These are phyloP conservation scores for Lagerstroemia speciosa DNA, from an alignment of 345 rosid genomes.

Conservation along the genomic window DNA sequence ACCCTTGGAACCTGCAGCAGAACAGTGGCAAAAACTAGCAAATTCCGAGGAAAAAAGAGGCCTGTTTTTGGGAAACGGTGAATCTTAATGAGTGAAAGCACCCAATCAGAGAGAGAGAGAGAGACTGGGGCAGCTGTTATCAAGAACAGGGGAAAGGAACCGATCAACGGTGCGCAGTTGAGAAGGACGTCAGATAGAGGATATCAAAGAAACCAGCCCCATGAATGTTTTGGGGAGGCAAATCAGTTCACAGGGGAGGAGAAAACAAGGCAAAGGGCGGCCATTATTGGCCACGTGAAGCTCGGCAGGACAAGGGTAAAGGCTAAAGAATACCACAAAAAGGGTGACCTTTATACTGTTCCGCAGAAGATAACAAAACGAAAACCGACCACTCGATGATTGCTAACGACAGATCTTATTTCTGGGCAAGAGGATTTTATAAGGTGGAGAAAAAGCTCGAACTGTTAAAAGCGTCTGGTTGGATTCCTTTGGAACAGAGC, in stretches of 20 bases:
- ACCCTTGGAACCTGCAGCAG: neutral
- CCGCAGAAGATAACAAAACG: slow-evolving; percentile 5
- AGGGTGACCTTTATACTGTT: neutral
- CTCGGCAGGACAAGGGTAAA: neutral
- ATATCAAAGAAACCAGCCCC: neutral
- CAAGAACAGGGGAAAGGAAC: no score
- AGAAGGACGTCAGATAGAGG: neutral
- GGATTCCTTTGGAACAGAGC: slow-evolving; percentile 1
- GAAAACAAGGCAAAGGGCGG: slow-evolving; percentile 6
- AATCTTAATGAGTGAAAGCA: neutral
- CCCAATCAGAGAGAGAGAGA: neutral
- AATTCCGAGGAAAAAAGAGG: neutral
- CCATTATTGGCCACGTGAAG: neutral
- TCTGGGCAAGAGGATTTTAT: neutral
- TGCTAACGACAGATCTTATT: neutral
- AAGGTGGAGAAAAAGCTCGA: no score
- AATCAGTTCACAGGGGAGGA: slow-evolving; percentile 1
- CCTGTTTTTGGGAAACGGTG: neutral
- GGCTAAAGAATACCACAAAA: slow-evolving; percentile 1
- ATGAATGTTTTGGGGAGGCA: neutral
- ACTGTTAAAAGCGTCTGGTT: no score
- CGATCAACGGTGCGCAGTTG: neutral
- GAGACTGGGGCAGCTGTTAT: neutral
- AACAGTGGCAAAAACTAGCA: neutral
- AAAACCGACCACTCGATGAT: neutral